phyloP scores from a whole-genome alignment of 768 basidiomycete species.

The Leccinellum albellum region DNA sequence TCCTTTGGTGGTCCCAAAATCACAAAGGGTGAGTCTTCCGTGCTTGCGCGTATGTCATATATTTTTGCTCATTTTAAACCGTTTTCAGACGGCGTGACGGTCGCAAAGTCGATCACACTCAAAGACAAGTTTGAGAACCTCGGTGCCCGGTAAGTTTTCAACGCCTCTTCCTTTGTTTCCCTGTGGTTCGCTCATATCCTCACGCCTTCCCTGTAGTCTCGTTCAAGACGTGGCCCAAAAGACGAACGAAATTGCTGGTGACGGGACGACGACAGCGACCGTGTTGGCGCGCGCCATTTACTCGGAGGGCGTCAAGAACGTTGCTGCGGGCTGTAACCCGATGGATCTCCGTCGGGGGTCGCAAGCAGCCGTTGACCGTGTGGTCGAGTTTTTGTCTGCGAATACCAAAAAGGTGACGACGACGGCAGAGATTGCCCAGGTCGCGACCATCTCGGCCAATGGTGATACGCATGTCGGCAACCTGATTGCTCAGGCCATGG shows the following conservation, averaged over 20 bases:
- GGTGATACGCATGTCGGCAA: conserved; percentile 86
- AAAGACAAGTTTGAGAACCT: conserved; percentile 99
- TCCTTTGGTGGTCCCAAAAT: conserved; percentile 88
- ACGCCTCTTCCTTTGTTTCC: not conserved
- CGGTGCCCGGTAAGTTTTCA: conserved; percentile 75
- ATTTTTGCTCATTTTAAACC: not conserved
- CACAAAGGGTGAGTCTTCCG: conserved; percentile 70
- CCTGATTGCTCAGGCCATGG: conserved; percentile 98
- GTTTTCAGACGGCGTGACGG: conserved; percentile 88
- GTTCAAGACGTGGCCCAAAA: conserved; percentile 95
- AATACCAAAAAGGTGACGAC: conserved; percentile 96
- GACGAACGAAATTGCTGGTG: conserved; percentile 95
- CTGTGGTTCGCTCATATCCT: conserved; percentile 5
- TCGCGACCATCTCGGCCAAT: conserved; percentile 90
- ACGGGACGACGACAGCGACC: conserved; percentile 97
- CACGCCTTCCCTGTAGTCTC: conserved; percentile 55
- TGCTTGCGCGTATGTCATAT: not conserved
- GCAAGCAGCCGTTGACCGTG: conserved; percentile 93
- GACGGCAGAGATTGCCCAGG: conserved; percentile 95
- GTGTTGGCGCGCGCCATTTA: conserved; percentile 97
- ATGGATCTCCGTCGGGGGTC: conserved; percentile 99
- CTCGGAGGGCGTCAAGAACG: conserved; percentile 98
- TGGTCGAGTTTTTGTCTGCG: conserved; percentile 83
- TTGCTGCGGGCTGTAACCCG: conserved; percentile 97
- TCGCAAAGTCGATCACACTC: conserved; percentile 90